Evolutionary conservation across 148 eudicot species (phyloP), one percentile per base, ranked within the genome.

Genomic region (Euryodendron excelsum): DNA sequence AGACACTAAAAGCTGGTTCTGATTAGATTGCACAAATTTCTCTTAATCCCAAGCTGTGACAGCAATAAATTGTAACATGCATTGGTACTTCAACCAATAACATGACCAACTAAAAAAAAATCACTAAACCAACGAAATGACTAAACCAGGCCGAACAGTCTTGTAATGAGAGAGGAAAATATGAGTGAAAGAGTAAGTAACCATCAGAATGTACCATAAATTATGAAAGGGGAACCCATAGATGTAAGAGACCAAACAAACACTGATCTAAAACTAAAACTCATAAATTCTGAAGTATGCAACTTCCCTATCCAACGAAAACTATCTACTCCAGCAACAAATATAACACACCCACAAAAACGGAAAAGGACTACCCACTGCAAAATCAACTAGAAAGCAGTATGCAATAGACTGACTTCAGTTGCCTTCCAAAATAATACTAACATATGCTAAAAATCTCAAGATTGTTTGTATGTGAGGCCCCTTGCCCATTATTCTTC

Each of bases 371-470:
- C 65, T 52, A 2, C 39, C 13, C 66, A 31, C 64, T 36, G 53
- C 73, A 67, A 65, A 74, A 74, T 36, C 64, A 68, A 56, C 69
- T 20, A 68, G 28, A 56, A 37, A 41, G 23, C 82, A 41, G 73
- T 68, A 74, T 41, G 4, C 23, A 55, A 25, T 68, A 3, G 28
- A 21, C 33, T 1, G 61, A 66, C 64, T 79, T 73, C 30, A 64
- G 36, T 60, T 52, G 77, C 50, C 59, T 44, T 67, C 55, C 39
- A 67, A 13, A 44, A 68, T 14, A 68, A 36, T 39, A 60, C 67
- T 21, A 56, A 33, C 41, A n/a, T 30, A 15, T n/a, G 56, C 56
- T 4, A 47, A 50, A 68, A 55, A 45, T 21, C 73, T 55, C 14
- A 17, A 21, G 30, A 50, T 66, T 66, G 68, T 66, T 66, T 28